A percentile compares a stretch with the other conserved stretches of the same genome.
Conservation (phyloP, 768 basidiomycete species). For the Hericium alpestre region DNA sequence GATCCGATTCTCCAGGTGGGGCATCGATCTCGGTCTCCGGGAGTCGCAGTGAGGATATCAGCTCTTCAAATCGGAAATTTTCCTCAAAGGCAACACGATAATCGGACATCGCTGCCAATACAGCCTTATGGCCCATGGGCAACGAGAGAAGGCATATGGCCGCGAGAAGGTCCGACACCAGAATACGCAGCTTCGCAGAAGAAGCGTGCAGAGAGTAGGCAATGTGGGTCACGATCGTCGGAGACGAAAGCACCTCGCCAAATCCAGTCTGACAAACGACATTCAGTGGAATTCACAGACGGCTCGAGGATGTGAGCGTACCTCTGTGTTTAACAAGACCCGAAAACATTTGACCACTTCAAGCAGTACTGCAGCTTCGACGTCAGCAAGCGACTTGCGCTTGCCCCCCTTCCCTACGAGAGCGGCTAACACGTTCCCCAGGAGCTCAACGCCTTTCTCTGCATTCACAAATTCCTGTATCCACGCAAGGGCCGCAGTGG, state of each 20-base stretch:
- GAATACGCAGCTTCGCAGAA: slow-evolving; percentile 56
- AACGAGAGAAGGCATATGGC: slow-evolving; percentile 72
- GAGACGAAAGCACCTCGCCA: slow-evolving; percentile 48
- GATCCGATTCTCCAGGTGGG: slow-evolving; percentile 4
- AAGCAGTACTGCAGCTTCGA: slow-evolving; percentile 55
- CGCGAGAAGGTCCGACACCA: slow-evolving; percentile 70
- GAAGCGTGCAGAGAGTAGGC: slow-evolving; percentile 58
- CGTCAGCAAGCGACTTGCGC: slow-evolving; percentile 46
- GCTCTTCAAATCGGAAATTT: slow-evolving; percentile 66
- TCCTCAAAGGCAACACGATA: slow-evolving; percentile 64
- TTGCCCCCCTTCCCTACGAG: slow-evolving; percentile 64
- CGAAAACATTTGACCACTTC: slow-evolving; percentile 75
- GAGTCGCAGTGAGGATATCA: slow-evolving; percentile 53
- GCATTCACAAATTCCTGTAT: slow-evolving; percentile 64
- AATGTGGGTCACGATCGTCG: slow-evolving; percentile 61
- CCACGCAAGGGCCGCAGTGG: slow-evolving; percentile 72
- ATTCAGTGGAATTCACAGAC: not conserved
- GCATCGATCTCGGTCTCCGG: slow-evolving; percentile 35
- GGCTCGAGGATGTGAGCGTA: slow-evolving; percentile 23
- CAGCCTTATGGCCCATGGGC: slow-evolving; percentile 59
- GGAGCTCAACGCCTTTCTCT: slow-evolving; percentile 53
- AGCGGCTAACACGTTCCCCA: slow-evolving; percentile 46
- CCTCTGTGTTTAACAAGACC: slow-evolving; percentile 78
- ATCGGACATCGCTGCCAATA: slow-evolving; percentile 73
- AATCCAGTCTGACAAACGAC: slow-evolving; percentile 51